phyloP scores from a whole-genome alignment of 2,329 filamentous ascomycete species.

The Scedosporium boydii region DNA sequence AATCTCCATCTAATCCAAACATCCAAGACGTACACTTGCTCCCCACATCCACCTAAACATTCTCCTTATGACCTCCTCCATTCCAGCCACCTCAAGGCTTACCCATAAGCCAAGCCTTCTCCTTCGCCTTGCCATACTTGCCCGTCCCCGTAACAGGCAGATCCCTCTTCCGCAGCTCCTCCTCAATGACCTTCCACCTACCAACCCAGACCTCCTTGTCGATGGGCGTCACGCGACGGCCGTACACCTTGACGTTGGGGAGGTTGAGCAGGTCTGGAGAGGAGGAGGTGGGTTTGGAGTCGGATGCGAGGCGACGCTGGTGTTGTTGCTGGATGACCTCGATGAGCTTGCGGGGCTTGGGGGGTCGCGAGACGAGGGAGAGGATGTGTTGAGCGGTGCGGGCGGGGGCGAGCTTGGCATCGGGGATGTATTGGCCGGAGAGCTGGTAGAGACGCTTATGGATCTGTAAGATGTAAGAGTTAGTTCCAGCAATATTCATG shows the following conservation, averaged over 20 bases:
- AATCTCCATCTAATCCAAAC: neutral
- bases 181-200: slow-evolving; percentile 69
- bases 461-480: slow-evolving; percentile 45
- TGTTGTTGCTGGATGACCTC: slow-evolving; percentile 42
- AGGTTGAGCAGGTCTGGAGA: slow-evolving; percentile 35
- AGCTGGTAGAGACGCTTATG: slow-evolving; percentile 73
- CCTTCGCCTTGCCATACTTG: slow-evolving; percentile 28
- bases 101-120: slow-evolving; percentile 32
- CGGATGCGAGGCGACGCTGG: neutral
- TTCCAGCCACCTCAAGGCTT: slow-evolving; percentile 17
- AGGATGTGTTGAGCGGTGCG: slow-evolving; percentile 46
- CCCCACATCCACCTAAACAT: neutral
- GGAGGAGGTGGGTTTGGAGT: neutral
- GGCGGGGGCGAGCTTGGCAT: slow-evolving; percentile 53
- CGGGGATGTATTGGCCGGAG: slow-evolving; percentile 66
- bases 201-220: slow-evolving; percentile 65
- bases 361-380: slow-evolving; percentile 39
- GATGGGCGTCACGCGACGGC: slow-evolving; percentile 56
- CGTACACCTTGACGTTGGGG: slow-evolving; percentile 62
- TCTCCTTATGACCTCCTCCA: neutral
- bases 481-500: slow-evolving; percentile 6
- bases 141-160: slow-evolving; percentile 46
- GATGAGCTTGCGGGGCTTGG: slow-evolving; percentile 53
- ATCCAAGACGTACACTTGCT: neutral
- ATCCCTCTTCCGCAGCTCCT: slow-evolving; percentile 54